These are phyloP conservation scores for Madurella fahalii DNA, from an alignment of 2,329 filamentous ascomycete species.

Conservation along the genomic window DNA sequence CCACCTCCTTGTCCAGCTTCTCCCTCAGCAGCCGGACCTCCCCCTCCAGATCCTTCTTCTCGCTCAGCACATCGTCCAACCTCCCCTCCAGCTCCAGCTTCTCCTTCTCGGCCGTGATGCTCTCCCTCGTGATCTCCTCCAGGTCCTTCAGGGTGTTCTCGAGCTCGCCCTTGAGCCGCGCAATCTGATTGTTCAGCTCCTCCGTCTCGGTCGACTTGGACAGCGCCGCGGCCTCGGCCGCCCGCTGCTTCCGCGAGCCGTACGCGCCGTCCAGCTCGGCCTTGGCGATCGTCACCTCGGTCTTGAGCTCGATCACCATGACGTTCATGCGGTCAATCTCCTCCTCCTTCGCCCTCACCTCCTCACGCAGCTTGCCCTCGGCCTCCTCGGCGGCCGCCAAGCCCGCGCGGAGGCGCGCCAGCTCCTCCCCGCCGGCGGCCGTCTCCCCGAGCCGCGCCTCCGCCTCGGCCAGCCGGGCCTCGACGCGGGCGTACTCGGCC, in stretches of 20 bases:
- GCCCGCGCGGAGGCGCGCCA: not conserved
- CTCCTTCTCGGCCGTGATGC: conserved; percentile 47
- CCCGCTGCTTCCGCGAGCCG: conserved; percentile 55
- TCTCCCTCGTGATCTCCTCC: conserved; percentile 51
- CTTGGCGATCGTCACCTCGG: conserved; percentile 56
- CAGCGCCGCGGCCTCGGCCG: conserved; percentile 52
- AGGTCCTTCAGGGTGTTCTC: conserved; percentile 48
- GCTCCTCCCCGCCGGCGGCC: not conserved
- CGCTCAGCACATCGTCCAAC: conserved; percentile 39
- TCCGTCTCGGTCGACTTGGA: conserved; percentile 46
- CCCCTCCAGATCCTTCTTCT: conserved; percentile 35
- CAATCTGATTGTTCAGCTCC: conserved; percentile 46
- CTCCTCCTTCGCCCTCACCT: conserved; percentile 46
- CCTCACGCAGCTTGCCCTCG: conserved; percentile 38
- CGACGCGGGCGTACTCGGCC: conserved; percentile 34
- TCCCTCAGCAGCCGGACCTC: conserved; percentile 36
- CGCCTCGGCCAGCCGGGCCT: conserved; percentile 27
- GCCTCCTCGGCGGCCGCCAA: conserved; percentile 22
- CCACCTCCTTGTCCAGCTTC: conserved; percentile 42
- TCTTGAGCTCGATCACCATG: conserved; percentile 56
- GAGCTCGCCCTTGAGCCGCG: conserved; percentile 49
- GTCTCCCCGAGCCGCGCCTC: not conserved
- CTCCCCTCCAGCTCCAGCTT: conserved; percentile 43
- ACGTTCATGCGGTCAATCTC: conserved; percentile 49
- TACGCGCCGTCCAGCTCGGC: conserved; percentile 61